Evolutionary conservation across 2,329 filamentous ascomycete genomes (phyloP).

Genomic region (Xylariaceae sp.): DNA sequence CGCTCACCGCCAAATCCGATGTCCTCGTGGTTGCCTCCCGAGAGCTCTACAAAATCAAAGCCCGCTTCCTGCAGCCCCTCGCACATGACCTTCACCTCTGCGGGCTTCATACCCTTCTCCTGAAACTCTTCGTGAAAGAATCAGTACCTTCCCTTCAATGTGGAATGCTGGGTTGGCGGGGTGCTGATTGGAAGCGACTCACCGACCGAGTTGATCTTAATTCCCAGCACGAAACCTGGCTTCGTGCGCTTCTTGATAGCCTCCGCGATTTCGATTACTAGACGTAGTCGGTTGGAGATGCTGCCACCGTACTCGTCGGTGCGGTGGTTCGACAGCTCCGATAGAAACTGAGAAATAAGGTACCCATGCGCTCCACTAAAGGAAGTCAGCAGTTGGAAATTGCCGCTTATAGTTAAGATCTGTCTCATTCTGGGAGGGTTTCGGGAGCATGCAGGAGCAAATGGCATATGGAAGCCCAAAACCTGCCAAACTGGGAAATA

Average conservation of each 20-base stretch:
- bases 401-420: too few relatives aligned
- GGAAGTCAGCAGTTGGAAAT: too few relatives aligned
- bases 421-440: too few relatives aligned
- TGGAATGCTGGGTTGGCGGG: background rate
- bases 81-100: constrained; percentile 57
- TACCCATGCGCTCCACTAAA: constrained; percentile 62
- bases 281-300: constrained; percentile 52
- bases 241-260: constrained; percentile 42
- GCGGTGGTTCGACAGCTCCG: constrained; percentile 55
- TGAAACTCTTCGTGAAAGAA: constrained; percentile 49
- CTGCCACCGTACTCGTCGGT: constrained; percentile 57
- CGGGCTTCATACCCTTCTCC: constrained; percentile 54
- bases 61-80: constrained; percentile 53
- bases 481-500: too few relatives aligned
- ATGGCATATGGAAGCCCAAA: too few relatives aligned
- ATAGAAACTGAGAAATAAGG: constrained; percentile 59
- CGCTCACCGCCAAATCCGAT: constrained; percentile 57
- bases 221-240: constrained; percentile 53
- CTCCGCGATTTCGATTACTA: constrained; percentile 53
- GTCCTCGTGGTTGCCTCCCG: constrained; percentile 63
- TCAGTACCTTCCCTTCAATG: background rate
- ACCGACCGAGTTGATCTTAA: constrained; percentile 64
- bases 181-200: background rate
- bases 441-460: too few relatives aligned
- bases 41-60: constrained; percentile 65